These are phyloP conservation scores for Lanmaoa rubissima DNA, from an alignment of 768 basidiomycete genomes.

Conservation along the genomic window DNA sequence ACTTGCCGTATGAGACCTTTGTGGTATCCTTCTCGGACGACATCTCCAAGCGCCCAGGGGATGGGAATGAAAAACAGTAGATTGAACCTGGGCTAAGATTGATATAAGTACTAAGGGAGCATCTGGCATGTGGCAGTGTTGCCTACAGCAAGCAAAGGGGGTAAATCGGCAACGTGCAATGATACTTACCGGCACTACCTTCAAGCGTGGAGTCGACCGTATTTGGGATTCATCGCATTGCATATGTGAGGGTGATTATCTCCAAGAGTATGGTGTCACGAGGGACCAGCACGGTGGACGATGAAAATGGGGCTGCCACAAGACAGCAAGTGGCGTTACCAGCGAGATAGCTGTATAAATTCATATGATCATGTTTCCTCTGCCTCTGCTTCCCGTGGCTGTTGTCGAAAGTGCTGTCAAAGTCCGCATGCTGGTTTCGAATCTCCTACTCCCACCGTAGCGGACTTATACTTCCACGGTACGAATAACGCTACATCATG, in stretches of 20 bases:
- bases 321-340: background rate
- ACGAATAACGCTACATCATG: too few species aligned
- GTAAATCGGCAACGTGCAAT: background rate
- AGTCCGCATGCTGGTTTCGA: too few species aligned
- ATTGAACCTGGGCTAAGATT: background rate
- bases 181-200: too few species aligned
- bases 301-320: background rate
- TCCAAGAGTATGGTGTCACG: background rate
- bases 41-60: constrained; percentile 1
- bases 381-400: too few species aligned
- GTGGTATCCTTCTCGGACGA: constrained; percentile 22
- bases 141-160: background rate
- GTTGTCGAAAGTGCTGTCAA: too few species aligned
- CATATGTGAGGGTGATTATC: background rate
- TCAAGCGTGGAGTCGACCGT: background rate
- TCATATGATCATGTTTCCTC: background rate
- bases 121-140: constrained; percentile 1
- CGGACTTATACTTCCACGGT: too few species aligned
- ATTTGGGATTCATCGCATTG: background rate
- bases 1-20: background rate
- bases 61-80: background rate
- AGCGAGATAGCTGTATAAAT: background rate
- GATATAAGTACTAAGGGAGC: background rate
- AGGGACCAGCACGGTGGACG: background rate
- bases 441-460: too few species aligned